phyloP scores from a whole-genome alignment of 805 yeast species.

The Cephaloascus fragrans region DNA sequence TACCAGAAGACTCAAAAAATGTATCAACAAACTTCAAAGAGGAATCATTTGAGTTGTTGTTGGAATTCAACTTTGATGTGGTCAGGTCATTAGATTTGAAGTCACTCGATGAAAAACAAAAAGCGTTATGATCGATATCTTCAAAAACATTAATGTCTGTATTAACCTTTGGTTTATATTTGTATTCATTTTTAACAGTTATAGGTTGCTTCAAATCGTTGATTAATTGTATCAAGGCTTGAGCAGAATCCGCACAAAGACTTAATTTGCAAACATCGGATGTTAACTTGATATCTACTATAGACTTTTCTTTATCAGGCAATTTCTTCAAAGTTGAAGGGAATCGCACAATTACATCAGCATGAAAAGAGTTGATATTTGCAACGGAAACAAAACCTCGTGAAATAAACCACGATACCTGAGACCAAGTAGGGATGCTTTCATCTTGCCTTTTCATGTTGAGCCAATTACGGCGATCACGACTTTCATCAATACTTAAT shows the following conservation, averaged over 20 bases:
- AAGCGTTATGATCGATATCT: conserved; percentile 28
- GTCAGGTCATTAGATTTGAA: no score
- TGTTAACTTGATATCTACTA: conserved; percentile 35
- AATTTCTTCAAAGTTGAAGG: conserved; percentile 8
- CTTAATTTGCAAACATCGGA: conserved; percentile 40
- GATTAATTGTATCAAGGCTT: conserved; percentile 55
- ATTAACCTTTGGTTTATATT: conserved; percentile 33
- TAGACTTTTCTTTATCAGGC: conserved; percentile 11
- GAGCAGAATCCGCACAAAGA: conserved; percentile 78
- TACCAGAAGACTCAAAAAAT: not conserved
- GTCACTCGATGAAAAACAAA: conserved; percentile 3
- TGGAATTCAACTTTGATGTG: not conserved
- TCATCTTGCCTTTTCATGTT: conserved; percentile 4
- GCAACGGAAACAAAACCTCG: conserved; percentile 51
- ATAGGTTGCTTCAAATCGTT: conserved; percentile 69
- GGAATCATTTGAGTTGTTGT: not conserved
- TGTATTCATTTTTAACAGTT: conserved; percentile 47
- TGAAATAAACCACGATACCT: conserved; percentile 24
- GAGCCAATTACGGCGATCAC: conserved; percentile 10
- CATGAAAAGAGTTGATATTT: conserved; percentile 24
- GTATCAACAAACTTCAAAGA: not conserved
- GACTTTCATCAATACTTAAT: conserved; percentile 15
- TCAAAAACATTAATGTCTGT: conserved; percentile 27
- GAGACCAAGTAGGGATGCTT: conserved; percentile 24
- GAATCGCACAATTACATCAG: conserved; percentile 19